Evolutionary conservation across 1,284 basidiomycete genomes (phyloP).

Genomic region (Butyriboletus appendiculatus): DNA sequence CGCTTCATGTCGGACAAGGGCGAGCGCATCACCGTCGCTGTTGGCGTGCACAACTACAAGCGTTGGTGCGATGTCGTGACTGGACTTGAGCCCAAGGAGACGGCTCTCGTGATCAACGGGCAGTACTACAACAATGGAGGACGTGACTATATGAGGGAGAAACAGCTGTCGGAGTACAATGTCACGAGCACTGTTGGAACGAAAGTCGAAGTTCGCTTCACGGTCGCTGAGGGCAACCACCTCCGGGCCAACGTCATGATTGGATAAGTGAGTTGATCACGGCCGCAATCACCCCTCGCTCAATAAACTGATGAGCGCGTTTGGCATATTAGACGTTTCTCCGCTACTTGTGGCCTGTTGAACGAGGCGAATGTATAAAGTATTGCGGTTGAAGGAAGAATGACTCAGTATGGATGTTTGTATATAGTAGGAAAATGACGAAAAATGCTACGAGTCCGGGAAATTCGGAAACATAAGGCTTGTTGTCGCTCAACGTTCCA

Average conservation of each 20-base stretch:
- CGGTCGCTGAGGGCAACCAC: neutral
- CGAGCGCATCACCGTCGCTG: constrained; percentile 35
- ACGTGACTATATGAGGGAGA: constrained; percentile 17
- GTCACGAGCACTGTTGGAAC: constrained; percentile 6
- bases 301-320: neutral
- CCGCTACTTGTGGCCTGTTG: neutral
- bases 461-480: neutral
- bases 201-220: constrained; percentile 4
- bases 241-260: constrained; percentile 13
- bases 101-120: constrained; percentile 30
- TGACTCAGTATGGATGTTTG: neutral
- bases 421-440: neutral
- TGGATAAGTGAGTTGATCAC: constrained; percentile 6
- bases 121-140: constrained; percentile 30
- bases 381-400: neutral
- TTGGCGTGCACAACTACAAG: constrained; percentile 44
- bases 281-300: too few relatives aligned
- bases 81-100: constrained; percentile 15
- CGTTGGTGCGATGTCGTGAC: constrained; percentile 33
- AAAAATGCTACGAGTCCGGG: neutral
- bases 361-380: neutral
- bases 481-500: neutral
- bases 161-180: constrained; percentile 14
- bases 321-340: neutral
- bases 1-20: constrained; percentile 34